phyloP scores from a whole-genome alignment of 2,329 filamentous ascomycete species.

The Zymoseptoria brevis region DNA sequence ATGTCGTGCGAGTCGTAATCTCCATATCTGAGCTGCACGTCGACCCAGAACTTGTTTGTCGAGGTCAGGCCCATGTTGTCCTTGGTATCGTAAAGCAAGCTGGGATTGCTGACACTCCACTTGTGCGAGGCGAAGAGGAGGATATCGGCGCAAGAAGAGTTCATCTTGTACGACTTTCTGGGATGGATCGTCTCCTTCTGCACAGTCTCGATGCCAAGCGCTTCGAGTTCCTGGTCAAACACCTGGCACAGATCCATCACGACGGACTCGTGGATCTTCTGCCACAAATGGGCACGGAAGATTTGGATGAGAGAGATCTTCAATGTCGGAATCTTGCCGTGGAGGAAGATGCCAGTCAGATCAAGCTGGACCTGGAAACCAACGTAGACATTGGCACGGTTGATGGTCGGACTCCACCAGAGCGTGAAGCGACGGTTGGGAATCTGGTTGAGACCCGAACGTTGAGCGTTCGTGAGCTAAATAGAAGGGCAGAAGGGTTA shows the following conservation, averaged over 20 bases:
- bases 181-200: slow-evolving; percentile 99
- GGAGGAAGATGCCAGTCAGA: slow-evolving; percentile 95
- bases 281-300: slow-evolving; percentile 98
- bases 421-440: slow-evolving; percentile 96
- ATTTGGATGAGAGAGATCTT: slow-evolving; percentile 99
- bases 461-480: slow-evolving; percentile 71
- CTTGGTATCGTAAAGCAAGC: slow-evolving; percentile 90
- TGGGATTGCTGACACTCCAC: slow-evolving; percentile 95
- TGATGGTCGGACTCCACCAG: slow-evolving; percentile 69
- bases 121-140: slow-evolving; percentile 95
- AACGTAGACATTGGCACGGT: slow-evolving; percentile 81
- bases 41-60: slow-evolving; percentile 98
- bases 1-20: slow-evolving; percentile 99
- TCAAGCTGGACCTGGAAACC: slow-evolving; percentile 99
- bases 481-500: too few species aligned
- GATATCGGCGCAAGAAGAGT: slow-evolving; percentile 96
- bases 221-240: slow-evolving; percentile 94
- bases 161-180: slow-evolving; percentile 99
- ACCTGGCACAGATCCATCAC: slow-evolving; percentile 99
- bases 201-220: slow-evolving; percentile 90
- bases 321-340: slow-evolving; percentile 95
- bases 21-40: slow-evolving; percentile 91
- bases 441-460: slow-evolving; percentile 95
- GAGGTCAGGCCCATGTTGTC: slow-evolving; percentile 88
- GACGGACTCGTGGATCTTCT: slow-evolving; percentile 98